Evolutionary conservation across 2,329 filamentous ascomycete genomes (phyloP), one percentile per base, ranked within the genome.

Genomic region (Scedosporium apiospermum): DNA sequence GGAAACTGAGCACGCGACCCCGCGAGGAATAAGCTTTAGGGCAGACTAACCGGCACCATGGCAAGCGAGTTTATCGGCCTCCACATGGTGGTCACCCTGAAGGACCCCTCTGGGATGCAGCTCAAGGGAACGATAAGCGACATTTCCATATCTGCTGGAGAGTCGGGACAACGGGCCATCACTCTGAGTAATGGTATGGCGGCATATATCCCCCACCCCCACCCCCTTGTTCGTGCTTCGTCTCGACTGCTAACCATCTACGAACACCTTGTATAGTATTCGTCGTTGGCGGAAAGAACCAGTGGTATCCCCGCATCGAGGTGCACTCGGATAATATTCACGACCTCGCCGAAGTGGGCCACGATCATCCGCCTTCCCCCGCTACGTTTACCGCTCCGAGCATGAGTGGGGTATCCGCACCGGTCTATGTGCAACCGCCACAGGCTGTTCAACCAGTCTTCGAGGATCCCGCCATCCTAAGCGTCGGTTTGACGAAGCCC

Each of bases 401-500:
- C 30, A 63, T 66, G 62, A 68, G 67, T 65, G 62, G 69, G 63
- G 61, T 67, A 51, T 63, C 70, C 23, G 68, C 70, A 14, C 66
- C 72, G 16, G 61, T 57, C 30, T 61, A 61, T 44, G n/a, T 66
- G 4, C 63, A 71, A 23, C 63, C 69, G n/a, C 65, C 69, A 60
- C 72, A 69, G 44, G 67, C 69, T 55, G 64, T 68, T 61, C 72
- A 76, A 65, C 67, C 76, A 34, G 69, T 78, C 0, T 91, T 95
- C 69, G 81, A 88, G n/a, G 91, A 96, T 68, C 91, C 91, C 10
- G 91, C 91, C 3, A 96, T 96, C 62, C 72, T 96, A 57, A 92
- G 90, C 70, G 83, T 90, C 59, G 60, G 60, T 12, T 18, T 53
- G 44, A 38, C 59, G 9, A 61, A 61, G 44, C 49, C 59, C 6